Evolutionary conservation across 768 basidiomycete species (phyloP).

Genomic region (Pisolithus marmoratus): DNA sequence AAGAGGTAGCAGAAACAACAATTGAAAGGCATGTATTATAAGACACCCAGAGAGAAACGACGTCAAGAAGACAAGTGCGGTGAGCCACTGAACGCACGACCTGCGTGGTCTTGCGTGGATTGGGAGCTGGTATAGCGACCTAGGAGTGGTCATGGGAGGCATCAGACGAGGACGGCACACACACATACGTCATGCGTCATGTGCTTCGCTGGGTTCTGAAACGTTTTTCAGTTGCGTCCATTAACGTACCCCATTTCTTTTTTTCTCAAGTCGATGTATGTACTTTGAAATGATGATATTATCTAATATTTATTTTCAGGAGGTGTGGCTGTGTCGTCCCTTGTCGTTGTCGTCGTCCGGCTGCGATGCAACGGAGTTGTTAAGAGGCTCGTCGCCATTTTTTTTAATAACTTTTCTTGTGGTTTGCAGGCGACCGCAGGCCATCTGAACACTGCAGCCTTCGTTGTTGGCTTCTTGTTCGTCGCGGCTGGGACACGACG

Average conservation of each 20-base stretch:
- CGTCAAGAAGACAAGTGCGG: slow-evolving; percentile 47
- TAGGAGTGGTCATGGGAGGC: slow-evolving; percentile 15
- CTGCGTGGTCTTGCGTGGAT: slow-evolving; percentile 48
- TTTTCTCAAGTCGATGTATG: no score
- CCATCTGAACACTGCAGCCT: not conserved
- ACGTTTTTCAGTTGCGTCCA: not conserved
- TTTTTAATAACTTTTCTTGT: not conserved
- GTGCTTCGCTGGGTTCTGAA: not conserved
- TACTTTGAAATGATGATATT: no score
- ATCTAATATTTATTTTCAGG: no score
- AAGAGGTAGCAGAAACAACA: slow-evolving; percentile 64
- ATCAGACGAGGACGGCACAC: no score
- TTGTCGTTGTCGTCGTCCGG: not conserved
- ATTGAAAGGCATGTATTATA: slow-evolving; percentile 68
- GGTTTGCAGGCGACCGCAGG: slow-evolving; percentile 5
- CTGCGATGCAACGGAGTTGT: not conserved
- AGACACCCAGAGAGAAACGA: slow-evolving; percentile 62
- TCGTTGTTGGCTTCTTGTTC: not conserved
- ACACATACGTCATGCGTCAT: not conserved
- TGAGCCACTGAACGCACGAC: slow-evolving; percentile 47
- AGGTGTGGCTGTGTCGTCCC: not conserved
- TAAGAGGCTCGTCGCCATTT: not conserved
- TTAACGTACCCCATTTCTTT: no score
- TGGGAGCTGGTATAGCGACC: slow-evolving; percentile 38
- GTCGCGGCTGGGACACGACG: slow-evolving; percentile 10